Evolutionary conservation across 768 basidiomycete species (phyloP).

Genomic region (Xerocomellus chrysenteron): DNA sequence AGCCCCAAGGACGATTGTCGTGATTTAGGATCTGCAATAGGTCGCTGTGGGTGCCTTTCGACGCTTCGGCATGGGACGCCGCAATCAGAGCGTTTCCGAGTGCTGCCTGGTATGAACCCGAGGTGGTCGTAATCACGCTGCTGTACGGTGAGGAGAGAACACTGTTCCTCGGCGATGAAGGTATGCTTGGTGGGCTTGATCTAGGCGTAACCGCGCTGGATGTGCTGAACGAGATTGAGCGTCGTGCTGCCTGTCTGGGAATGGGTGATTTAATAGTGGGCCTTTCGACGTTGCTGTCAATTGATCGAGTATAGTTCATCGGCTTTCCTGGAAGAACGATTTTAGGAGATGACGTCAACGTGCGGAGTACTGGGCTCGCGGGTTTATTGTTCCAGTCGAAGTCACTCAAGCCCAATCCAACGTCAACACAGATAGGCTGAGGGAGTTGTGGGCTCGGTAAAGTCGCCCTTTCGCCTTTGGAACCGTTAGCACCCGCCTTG

Average conservation of each 20-base stretch:
- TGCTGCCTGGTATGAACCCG: slow-evolving; percentile 51
- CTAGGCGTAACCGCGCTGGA: slow-evolving; percentile 29
- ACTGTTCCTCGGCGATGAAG: slow-evolving; percentile 53
- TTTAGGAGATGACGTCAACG: slow-evolving; percentile 20
- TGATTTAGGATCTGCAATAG: slow-evolving; percentile 90
- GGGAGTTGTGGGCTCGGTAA: slow-evolving; percentile 53
- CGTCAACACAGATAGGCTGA: slow-evolving; percentile 51
- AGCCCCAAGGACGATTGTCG: slow-evolving; percentile 86
- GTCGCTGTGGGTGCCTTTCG: slow-evolving; percentile 88
- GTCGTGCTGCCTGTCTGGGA: slow-evolving; percentile 54
- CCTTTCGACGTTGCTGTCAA: slow-evolving; percentile 34
- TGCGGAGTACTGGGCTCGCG: slow-evolving; percentile 9
- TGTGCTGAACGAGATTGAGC: slow-evolving; percentile 66
- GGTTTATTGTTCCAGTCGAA: slow-evolving; percentile 47
- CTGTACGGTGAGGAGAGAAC: slow-evolving; percentile 32
- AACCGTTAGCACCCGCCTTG: slow-evolving; percentile 31
- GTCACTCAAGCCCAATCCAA: slow-evolving; percentile 56
- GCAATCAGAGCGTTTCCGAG: slow-evolving; percentile 90
- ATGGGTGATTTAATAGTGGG: slow-evolving; percentile 35
- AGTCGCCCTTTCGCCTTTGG: slow-evolving; percentile 37
- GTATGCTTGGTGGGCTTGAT: slow-evolving; percentile 48
- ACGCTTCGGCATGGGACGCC: slow-evolving; percentile 93
- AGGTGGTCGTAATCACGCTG: slow-evolving; percentile 24
- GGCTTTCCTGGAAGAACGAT: slow-evolving; percentile 16
- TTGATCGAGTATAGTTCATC: slow-evolving; percentile 18